phyloP scores from a whole-genome alignment of 345 rosid species.

The Balakata baccata region DNA sequence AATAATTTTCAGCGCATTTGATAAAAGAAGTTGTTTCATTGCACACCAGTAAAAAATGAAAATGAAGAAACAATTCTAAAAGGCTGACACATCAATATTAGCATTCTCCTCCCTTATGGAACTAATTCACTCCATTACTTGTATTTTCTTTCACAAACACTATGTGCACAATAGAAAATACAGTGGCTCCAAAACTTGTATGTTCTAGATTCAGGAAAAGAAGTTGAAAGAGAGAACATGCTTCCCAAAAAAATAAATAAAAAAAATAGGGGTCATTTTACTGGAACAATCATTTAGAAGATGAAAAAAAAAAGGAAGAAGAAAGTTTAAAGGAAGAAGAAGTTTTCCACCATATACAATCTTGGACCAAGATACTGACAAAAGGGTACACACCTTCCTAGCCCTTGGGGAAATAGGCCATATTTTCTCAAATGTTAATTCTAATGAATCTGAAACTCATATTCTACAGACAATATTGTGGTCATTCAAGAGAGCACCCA shows the following conservation, averaged over 20 bases:
- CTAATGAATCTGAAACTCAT: not conserved
- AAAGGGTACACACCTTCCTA: not conserved
- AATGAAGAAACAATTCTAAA: not conserved
- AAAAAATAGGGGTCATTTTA: not conserved
- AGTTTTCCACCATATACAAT: not conserved
- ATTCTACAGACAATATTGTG: not conserved
- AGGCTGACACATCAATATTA: not conserved
- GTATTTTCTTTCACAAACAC: not conserved
- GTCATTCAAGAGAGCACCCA: not conserved
- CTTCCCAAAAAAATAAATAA: not conserved
- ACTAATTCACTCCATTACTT: not conserved
- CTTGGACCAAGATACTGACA: not conserved
- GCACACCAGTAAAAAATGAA: not conserved
- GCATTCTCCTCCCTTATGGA: not conserved
- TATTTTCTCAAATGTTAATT: not conserved
- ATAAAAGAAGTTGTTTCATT: not conserved
- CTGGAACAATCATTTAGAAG: not conserved
- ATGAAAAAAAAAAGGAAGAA: not conserved
- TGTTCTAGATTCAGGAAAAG: not conserved
- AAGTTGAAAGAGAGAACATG: not conserved
- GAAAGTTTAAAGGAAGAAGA: no score
- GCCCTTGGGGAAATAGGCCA: not conserved
- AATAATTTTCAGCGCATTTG: slow-evolving; percentile 5
- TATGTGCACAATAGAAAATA: not conserved
- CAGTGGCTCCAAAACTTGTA: not conserved